These are phyloP conservation scores for Penicillium sp. DNA, from an alignment of 2,329 filamentous ascomycete species.

Conservation along the genomic window DNA sequence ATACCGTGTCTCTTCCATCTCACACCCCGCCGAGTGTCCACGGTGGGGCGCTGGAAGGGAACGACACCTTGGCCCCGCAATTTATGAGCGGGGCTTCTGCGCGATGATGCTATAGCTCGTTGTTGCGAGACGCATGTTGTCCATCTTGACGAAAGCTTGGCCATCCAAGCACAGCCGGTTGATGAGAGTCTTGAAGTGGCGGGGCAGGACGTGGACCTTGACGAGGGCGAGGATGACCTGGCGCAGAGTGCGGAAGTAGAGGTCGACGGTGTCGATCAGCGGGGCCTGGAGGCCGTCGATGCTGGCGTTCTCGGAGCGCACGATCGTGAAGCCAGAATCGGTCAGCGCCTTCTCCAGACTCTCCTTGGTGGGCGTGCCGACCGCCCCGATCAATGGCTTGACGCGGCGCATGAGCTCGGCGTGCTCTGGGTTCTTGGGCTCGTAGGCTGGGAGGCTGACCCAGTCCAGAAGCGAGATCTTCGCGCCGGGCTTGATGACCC, in stretches of 20 bases:
- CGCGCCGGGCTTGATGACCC: constrained; percentile 52
- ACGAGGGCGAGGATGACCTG: constrained; percentile 51
- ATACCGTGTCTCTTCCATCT: too few relatives aligned
- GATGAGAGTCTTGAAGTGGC: constrained; percentile 54
- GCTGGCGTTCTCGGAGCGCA: constrained; percentile 53
- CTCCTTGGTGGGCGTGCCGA: constrained; percentile 53
- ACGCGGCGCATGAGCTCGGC: constrained; percentile 54
- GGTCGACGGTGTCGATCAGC: constrained; percentile 54
- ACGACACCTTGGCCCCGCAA: too few relatives aligned
- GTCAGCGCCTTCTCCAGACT: constrained; percentile 48
- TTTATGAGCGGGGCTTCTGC: constrained; percentile 40
- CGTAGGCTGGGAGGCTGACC: constrained; percentile 53
- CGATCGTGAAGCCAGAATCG: constrained; percentile 50
- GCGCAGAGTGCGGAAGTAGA: constrained; percentile 54
- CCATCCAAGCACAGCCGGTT: constrained; percentile 55
- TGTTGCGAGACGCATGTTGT: constrained; percentile 52
- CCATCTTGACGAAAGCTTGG: constrained; percentile 57
- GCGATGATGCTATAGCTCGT: constrained; percentile 56
- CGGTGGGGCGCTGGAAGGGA: too few relatives aligned
- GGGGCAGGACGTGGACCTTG: constrained; percentile 48
- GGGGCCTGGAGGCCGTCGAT: constrained; percentile 52
- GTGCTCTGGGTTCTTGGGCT: constrained; percentile 48
- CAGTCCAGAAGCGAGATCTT: constrained; percentile 54
- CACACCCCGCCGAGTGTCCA: too few relatives aligned
- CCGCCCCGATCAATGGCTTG: constrained; percentile 56